Evolutionary conservation across 2,329 filamentous ascomycete genomes (phyloP), one percentile per base, ranked within the genome.

Genomic region (Intubia oerlemansii): DNA sequence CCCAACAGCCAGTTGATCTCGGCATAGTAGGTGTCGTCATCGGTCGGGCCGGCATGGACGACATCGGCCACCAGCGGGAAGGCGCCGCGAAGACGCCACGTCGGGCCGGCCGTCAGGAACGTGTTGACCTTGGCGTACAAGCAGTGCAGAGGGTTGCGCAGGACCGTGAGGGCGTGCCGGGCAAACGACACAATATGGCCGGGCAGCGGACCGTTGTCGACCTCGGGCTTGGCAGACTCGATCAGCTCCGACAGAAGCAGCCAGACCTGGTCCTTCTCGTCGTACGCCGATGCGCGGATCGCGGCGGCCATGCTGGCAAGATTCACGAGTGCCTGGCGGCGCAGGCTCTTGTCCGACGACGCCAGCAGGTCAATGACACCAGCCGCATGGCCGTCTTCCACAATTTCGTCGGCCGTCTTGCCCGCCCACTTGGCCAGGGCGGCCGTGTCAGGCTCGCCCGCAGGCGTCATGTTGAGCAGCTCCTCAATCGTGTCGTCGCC

Each of bases 61-160:
- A 74, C 55, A 36, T 64, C 59, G 39, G 66, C 59, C 15, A 68
- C 66, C n/a, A 85, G 57, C 7, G 88, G 63, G 15, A 88, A 66
- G 43, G 78, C 66, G n/a, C n/a, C n/a, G 12, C 72, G 44, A 20
- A 28, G 18, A 5, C 71, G 60, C 85, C 85, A 95, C 15, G 59
- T 49, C 1, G 85, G 84, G 0, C 70, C 66, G 29, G 70, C 70
- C 14, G 79, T 79, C 20, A 95, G 63, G 46, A 84, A 93, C 5
- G 62, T 58, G 53, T 91, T 92, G 49, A 88, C 55, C 45, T 92
- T 92, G 33, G 70, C 66, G 46, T 92, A 95, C 21, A 93, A 63
- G 34, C 66, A 67, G 44, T 91, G 80, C 11, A 81, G 59, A 1
- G 85, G 85, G 35, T 80, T 72, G 14, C 60, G 63, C 25, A 91